Evolutionary conservation across 306 rosid genomes (phyloP).

Genomic region (Rosa chinensis): DNA sequence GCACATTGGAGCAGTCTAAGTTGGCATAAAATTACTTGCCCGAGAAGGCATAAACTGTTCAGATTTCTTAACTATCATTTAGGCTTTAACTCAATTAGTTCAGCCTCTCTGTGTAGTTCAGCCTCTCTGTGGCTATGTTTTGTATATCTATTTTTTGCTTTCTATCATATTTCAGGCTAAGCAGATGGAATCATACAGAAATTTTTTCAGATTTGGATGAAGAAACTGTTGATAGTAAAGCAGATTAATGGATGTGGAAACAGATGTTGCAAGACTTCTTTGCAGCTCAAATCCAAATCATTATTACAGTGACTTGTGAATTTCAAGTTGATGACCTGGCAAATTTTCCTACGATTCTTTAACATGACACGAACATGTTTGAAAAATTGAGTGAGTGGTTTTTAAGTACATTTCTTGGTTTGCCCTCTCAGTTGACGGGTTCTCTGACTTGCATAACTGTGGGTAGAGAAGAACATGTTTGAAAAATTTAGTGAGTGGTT

Average conservation of each 20-base stretch:
- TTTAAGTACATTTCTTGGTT: background rate
- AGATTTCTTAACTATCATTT: background rate
- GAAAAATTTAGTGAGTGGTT: background rate
- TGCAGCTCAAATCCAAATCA: conserved; percentile 54
- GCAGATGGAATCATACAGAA: conserved; percentile 73
- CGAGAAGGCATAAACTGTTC: too few relatives aligned
- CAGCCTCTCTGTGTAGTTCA: conserved; percentile 1
- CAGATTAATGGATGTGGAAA: conserved; percentile 42
- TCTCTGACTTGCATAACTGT: too few relatives aligned
- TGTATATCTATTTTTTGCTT: background rate
- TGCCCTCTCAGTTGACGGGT: too few relatives aligned
- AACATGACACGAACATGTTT: background rate
- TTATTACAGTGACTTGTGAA: conserved; percentile 48
- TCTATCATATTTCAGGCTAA: conserved; percentile 45
- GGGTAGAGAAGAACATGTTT: background rate
- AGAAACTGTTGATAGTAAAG: conserved; percentile 48
- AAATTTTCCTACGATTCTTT: background rate
- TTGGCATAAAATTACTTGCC: too few relatives aligned
- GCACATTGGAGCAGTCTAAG: too few relatives aligned
- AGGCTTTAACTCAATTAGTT: background rate
- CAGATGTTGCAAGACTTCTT: conserved; percentile 35
- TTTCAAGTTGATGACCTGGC: conserved; percentile 3
- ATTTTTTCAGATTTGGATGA: conserved; percentile 71
- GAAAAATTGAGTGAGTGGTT: background rate
- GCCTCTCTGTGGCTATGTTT: background rate